phyloP scores from a whole-genome alignment of 768 basidiomycete species.

The Suillus paluster region DNA sequence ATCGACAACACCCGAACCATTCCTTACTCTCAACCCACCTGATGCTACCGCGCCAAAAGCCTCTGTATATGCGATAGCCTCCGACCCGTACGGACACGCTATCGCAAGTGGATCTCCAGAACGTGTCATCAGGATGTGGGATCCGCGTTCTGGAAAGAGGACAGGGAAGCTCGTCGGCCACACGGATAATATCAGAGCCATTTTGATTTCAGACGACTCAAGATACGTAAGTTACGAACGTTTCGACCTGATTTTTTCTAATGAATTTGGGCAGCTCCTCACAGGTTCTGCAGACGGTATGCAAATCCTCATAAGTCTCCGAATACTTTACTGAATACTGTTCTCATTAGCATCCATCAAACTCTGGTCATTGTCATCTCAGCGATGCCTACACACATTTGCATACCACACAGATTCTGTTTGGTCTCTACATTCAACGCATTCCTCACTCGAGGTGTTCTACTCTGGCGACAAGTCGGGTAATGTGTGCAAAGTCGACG shows the following conservation, averaged over 20 bases:
- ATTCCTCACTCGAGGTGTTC: constrained; percentile 86
- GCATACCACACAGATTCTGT: constrained; percentile 94
- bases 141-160: constrained; percentile 83
- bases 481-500: constrained; percentile 89
- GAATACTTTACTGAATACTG: constrained; percentile 13
- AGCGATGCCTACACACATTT: constrained; percentile 94
- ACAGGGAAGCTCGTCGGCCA: constrained; percentile 91
- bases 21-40: constrained; percentile 69
- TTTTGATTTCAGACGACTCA: constrained; percentile 88
- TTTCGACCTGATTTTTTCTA: neutral
- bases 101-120: constrained; percentile 94
- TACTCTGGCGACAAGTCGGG: constrained; percentile 95
- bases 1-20: constrained; percentile 46
- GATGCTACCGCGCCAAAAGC: constrained; percentile 70
- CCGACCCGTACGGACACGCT: constrained; percentile 77
- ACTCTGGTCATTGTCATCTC: constrained; percentile 90
- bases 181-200: constrained; percentile 94
- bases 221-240: constrained; percentile 70
- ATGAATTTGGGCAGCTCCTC: constrained; percentile 53
- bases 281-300: constrained; percentile 81
- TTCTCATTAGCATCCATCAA: constrained; percentile 71
- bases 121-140: constrained; percentile 90
- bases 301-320: constrained; percentile 12
- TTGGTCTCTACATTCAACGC: constrained; percentile 89
- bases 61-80: constrained; percentile 78